A percentile compares a stretch with the other conserved stretches of the same genome.
phyloP scores from a whole-genome alignment of 371 early-diverging fungal genomes.

The Sporodiniella umbellata region DNA sequence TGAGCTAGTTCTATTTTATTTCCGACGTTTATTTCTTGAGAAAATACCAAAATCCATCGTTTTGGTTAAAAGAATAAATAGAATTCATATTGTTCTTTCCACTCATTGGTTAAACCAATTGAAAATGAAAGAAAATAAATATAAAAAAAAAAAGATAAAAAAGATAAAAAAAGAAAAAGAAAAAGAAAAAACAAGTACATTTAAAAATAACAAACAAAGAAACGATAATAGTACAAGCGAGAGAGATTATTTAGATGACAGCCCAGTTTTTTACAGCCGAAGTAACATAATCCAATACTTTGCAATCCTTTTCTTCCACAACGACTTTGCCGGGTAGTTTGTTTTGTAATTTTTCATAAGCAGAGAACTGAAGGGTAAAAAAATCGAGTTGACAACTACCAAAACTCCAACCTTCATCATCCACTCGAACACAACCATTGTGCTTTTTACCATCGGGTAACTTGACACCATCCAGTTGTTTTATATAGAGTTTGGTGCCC shows the following conservation, averaged over 20 bases:
- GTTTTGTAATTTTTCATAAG: constrained; percentile 11
- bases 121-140: no score
- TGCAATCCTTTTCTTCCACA: constrained; percentile 11
- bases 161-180: no score
- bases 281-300: constrained; percentile 19
- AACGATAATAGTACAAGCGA: no score
- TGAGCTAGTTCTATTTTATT: no score
- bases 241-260: no score
- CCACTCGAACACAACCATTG: constrained; percentile 51
- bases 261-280: constrained; percentile 22
- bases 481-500: constrained; percentile 46
- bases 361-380: constrained; percentile 25
- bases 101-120: no score
- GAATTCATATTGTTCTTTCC: no score
- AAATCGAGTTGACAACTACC: constrained; percentile 45
- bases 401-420: constrained; percentile 54
- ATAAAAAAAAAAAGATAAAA: no score
- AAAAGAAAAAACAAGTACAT: no score
- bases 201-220: no score
- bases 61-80: neutral
- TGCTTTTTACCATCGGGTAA: constrained; percentile 43
- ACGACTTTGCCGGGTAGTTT: constrained; percentile 17
- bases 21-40: neutral
- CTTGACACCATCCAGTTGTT: constrained; percentile 37
- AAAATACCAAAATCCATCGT: neutral